Base-by-base conservation (phyloP, 2,329 filamentous ascomycete species). In the Coniochaeta sp. region DNA sequence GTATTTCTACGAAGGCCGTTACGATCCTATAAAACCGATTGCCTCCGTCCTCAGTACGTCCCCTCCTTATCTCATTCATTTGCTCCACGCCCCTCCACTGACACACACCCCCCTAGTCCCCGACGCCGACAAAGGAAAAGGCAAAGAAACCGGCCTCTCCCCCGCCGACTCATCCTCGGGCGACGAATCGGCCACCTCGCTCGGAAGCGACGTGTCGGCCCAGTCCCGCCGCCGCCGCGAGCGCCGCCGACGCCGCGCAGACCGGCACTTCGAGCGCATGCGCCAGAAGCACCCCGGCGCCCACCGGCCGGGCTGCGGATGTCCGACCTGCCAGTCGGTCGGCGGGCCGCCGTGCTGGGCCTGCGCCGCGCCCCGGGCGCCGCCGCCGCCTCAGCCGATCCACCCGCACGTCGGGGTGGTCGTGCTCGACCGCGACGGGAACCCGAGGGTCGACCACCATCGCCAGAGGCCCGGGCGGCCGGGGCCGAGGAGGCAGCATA, bases 1-100 rank as follows among this genome's bases (percentile, higher is more conserved):
- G n/a, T 81, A 76, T 58, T 68, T 81, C 14, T 81, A 81, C 63
- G 79, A 81, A 63, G 74, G 72, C 22, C 74, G 69, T 59, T 81
- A 77, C 63, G 70, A 74, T 3, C 79, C 79, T 38, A 77, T 80
- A 60, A 76, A 70, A 62, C 69, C 78, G n/a, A 69, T 73, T 36
- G 71, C 77, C 3, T 72, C 73, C 28, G 77, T 72, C 1, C 67
- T 81, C 33, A 65, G 74, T 74, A 63, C 62, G 68, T 62, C 55
- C 14, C 58, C 60, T 12, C 12, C 34, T 3, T 12, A 6, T 12
- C 34, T 12, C 34, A 6, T 12, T 12, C 34, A 6, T 12, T 12
- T 16, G 54, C 58, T 54, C 50, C 26, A 38, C 60, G 58, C 2
- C 64, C 66, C 11, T 56, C 33, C 8, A 40, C 36, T 36, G 24